Base-by-base conservation (phyloP, 805 yeast genomes). In the Saccharomycopsis sp. region DNA sequence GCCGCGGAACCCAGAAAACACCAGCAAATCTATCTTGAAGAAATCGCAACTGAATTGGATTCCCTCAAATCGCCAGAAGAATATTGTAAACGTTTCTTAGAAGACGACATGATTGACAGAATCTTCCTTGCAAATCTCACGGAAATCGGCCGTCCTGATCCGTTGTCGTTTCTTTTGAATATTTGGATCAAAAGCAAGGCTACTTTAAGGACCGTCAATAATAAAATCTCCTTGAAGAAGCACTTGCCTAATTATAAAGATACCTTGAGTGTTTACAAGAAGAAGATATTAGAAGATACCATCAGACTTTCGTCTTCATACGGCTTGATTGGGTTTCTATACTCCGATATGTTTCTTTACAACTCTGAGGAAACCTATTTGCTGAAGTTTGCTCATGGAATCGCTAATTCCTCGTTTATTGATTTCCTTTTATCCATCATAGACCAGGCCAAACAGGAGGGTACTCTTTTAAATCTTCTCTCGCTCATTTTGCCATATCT, bases 301-400 rank as follows among this genome's bases (percentile, higher is more conserved):
- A 76, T 80, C 52, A 69, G 79, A 49, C 72, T 80, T 49, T 67
- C 81, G 15, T 72, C 83, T 14, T 83, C 87, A 24, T 88, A 84
- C 69, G 90, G 89, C 0, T 73, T 85, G 29, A 84, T 87, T 22
- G 70, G 85, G 22, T 84, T 87, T 66, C 89, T 85, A 69, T 79
- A 84, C 2, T 85, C 87, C 8, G 92, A 85, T 57, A 80, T 62
- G 3, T 65, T 74, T 23, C 61, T 69, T 55, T 62, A 64, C 19
- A 64, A 67, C 22, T 61, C 69, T 5, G 63, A 64, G 47, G 62
- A 61, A 7, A 25, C 41, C 25, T 24, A 55, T 22, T 55, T 65
- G 17, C 64, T 65, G 44, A 71, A 69, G 19, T 63, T 64, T 42
- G 63, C 64, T 5, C 55, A 57, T 8, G 52, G 59, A 14, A 66